Percentiles rank a stretch among this genome's conserved stretches.
These are phyloP conservation scores for Gossypium trilobum DNA, from an alignment of 441 rosid genomes.

Conservation along the genomic window DNA sequence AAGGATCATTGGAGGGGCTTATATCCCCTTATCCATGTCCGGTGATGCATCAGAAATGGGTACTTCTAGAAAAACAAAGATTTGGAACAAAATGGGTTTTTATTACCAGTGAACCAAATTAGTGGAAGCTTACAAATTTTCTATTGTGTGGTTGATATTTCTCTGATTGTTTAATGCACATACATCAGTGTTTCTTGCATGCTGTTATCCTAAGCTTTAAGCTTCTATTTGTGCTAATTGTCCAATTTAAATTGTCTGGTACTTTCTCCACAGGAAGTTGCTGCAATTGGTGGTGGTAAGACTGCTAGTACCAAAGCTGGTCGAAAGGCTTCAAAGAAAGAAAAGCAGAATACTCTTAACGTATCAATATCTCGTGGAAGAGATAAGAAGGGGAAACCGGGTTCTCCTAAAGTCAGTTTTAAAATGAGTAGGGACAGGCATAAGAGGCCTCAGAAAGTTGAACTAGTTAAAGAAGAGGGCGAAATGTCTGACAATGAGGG, in stretches of 20 bases:
- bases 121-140: background rate
- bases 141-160: background rate
- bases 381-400: conserved; percentile 48
- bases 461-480: conserved; percentile 93
- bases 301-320: conserved; percentile 49
- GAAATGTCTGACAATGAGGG: conserved; percentile 96
- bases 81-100: background rate
- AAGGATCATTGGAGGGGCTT: background rate
- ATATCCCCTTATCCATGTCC: background rate
- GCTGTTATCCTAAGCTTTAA: background rate
- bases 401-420: conserved; percentile 31
- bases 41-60: background rate
- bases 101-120: background rate
- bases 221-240: background rate
- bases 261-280: conserved; percentile 54
- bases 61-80: background rate
- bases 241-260: background rate
- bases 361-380: conserved; percentile 33
- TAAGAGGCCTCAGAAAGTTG: conserved; percentile 55
- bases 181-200: background rate
- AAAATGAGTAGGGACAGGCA: conserved; percentile 37
- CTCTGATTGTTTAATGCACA: background rate
- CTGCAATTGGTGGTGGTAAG: conserved; percentile 70
- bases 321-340: conserved; percentile 66
- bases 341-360: conserved; percentile 39